Base-by-base conservation (phyloP, 345 rosid genomes). In the Stellera chamaejasme region DNA sequence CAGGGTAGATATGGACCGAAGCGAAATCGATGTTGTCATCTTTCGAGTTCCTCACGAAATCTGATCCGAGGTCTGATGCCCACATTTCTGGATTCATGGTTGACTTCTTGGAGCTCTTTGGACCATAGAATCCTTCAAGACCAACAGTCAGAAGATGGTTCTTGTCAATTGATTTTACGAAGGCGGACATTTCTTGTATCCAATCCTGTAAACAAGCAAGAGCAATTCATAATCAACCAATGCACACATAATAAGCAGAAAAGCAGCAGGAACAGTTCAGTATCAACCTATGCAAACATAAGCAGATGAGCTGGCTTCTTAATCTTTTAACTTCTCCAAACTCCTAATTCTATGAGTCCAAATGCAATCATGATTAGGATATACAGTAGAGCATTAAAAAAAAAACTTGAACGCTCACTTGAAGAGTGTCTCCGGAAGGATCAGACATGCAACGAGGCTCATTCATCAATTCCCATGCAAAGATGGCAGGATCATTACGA, bases 41-140 rank as follows among this genome's bases (percentile, higher is more conserved):
- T 51, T 74, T 66, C 41, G 84, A 79, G 75, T 85, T 80, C 47
- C 72, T 80, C 51, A 83, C 58, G 63, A 88, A 88, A 79, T 88
- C 96, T 11, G 96, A 72, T 49, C 90, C 96, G 50, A 83, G 86
- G 44, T 52, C 63, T 10, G 84, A 72, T 5, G 94, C 85, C 90
- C 94, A 88, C 10, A 23, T 59, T 69, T 74, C 82, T n/a, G 96
- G 94, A 68, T 85, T 83, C 51, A 81, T 82, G 1, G 88, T 76
- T 15, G 72, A 47, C 56, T 82, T 70, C 78, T 88, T 88, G 10
- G 88, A 77, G 58, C 53, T 88, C 41, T 70, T 75, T 5, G 83
- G 91, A 65, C 96, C 96, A 46, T 83, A 88, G 72, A 88, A 88
- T 50, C 96, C 94, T 83, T 88, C 94, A 36, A 85, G 72, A 13